These are phyloP conservation scores for Delphinella strobiligena DNA, from an alignment of 2,329 filamentous ascomycete species.

Conservation along the genomic window DNA sequence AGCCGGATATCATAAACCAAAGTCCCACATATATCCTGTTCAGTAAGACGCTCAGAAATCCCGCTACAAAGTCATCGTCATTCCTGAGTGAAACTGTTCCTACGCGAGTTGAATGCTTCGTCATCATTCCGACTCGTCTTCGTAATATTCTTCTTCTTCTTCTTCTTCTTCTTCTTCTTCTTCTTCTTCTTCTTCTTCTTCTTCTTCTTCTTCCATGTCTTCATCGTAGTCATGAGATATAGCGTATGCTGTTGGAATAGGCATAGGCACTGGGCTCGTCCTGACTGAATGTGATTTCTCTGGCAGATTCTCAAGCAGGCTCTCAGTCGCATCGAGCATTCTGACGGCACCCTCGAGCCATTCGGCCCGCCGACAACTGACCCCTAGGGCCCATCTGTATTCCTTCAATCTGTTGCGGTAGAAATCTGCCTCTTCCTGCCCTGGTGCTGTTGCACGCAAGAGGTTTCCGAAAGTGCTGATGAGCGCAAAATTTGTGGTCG, in stretches of 20 bases:
- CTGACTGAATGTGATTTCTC: slow-evolving; percentile 25
- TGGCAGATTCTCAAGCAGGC: slow-evolving; percentile 31
- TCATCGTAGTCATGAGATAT: not conserved
- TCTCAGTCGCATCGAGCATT: slow-evolving; percentile 31
- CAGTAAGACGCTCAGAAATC: too few relatives aligned
- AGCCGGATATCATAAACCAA: too few relatives aligned
- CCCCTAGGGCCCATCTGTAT: slow-evolving; percentile 87
- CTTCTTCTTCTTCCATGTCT: not conserved
- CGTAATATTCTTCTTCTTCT: too few relatives aligned
- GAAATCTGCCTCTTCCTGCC: slow-evolving; percentile 81
- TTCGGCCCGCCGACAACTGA: slow-evolving; percentile 60
- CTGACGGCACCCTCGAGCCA: slow-evolving; percentile 35
- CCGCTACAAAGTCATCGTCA: too few relatives aligned
- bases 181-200: not conserved
- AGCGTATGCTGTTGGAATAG: not conserved
- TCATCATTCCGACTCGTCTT: too few relatives aligned
- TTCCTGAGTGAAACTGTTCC: too few relatives aligned
- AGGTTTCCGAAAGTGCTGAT: slow-evolving; percentile 90
- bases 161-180: too few relatives aligned
- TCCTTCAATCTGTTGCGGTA: slow-evolving; percentile 76
- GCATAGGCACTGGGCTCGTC: not conserved
- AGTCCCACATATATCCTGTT: too few relatives aligned
- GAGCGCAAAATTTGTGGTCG: slow-evolving; percentile 81
- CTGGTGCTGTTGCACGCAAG: slow-evolving; percentile 78
- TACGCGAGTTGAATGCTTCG: too few relatives aligned